Evolutionary conservation across 768 basidiomycete species (phyloP).

Genomic region (Mrakia hoshinonis): DNA sequence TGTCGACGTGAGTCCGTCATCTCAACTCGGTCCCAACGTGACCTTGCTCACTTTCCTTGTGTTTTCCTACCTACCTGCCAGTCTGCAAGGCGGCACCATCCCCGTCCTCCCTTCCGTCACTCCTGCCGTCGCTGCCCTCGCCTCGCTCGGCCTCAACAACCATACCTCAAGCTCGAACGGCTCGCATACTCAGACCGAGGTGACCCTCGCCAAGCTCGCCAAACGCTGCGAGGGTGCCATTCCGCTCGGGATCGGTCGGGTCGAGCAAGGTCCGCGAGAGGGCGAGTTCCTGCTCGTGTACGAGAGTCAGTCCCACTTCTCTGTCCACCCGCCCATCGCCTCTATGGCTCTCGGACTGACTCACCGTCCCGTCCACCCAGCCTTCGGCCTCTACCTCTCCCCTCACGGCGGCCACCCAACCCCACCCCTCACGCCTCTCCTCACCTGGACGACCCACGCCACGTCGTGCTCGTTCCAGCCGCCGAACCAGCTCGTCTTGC

Average conservation of each 20-base stretch:
- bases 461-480: conserved; percentile 71
- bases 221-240: conserved; percentile 71
- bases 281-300: conserved; percentile 84
- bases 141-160: conserved; percentile 40
- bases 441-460: conserved; percentile 76
- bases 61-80: conserved; percentile 41
- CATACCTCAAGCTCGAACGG: conserved; percentile 18
- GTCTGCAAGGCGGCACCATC: conserved; percentile 81
- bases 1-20: conserved; percentile 37
- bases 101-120: conserved; percentile 44
- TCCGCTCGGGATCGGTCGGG: conserved; percentile 81
- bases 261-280: conserved; percentile 47
- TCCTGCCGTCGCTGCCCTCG: background rate
- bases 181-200: conserved; percentile 52
- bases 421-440: conserved; percentile 54
- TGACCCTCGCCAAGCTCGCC: conserved; percentile 54
- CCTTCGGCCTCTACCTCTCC: conserved; percentile 77
- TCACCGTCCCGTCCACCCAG: conserved; percentile 40
- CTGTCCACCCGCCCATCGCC: background rate
- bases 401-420: conserved; percentile 79
- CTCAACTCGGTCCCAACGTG: background rate
- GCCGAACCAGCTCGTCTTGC: conserved; percentile 79
- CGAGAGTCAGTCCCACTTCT: conserved; percentile 52
- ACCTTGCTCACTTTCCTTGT: background rate
- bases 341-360: background rate